phyloP scores from a whole-genome alignment of 176 grass and related monocot genomes.

The Puccinellia tenuiflora region DNA sequence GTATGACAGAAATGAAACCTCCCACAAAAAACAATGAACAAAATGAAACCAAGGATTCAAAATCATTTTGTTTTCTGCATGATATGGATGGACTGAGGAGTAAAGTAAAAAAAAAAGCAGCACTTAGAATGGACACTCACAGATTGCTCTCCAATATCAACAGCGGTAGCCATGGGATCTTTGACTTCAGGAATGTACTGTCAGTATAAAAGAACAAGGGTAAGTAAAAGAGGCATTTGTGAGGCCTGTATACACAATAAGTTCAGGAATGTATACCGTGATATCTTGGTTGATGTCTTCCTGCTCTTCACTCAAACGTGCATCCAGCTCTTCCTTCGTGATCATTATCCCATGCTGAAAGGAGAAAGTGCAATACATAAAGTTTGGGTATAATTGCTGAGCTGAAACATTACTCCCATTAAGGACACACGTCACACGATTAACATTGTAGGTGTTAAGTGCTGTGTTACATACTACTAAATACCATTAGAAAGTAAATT shows the following conservation, averaged over 20 bases:
- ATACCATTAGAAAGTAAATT: conserved; percentile 9
- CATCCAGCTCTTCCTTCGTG: conserved; percentile 66
- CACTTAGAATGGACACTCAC: conserved; percentile 50
- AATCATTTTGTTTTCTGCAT: conserved; percentile 11
- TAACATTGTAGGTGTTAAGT: not conserved
- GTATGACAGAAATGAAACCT: not conserved
- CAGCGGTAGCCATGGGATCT: conserved; percentile 79
- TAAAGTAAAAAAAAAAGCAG: conserved; percentile 1
- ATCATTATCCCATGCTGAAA: conserved; percentile 75
- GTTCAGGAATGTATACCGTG: conserved; percentile 35
- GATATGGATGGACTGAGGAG: not conserved
- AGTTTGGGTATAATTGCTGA: not conserved
- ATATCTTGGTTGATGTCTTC: conserved; percentile 50
- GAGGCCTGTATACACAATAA: not conserved
- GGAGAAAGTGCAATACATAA: conserved; percentile 18
- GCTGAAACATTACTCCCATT: not conserved
- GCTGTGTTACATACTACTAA: conserved; percentile 15
- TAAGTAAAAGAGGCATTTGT: not conserved
- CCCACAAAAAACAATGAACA: not conserved
- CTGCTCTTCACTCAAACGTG: conserved; percentile 68
- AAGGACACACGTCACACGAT: not conserved
- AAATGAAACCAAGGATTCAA: not conserved
- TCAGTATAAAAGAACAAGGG: conserved; percentile 15
- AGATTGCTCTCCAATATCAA: conserved; percentile 90
- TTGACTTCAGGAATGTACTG: conserved; percentile 69